phyloP scores from a whole-genome alignment of 225 moss, liverwort and hornwort genomes.

The Rhytidiadelphus loreus region DNA sequence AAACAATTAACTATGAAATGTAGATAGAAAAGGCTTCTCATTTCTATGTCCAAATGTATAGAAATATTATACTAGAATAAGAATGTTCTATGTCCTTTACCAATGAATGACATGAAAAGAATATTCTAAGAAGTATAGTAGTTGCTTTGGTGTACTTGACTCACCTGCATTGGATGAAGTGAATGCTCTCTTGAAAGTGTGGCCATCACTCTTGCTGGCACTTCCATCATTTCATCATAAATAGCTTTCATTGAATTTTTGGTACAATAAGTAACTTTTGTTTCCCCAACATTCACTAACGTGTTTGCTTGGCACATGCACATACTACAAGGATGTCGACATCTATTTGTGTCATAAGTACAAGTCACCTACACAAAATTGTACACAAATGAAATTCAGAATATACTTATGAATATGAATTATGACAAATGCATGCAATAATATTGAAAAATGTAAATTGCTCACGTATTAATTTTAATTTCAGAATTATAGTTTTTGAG shows the following conservation, averaged over 20 bases:
- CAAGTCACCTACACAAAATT: not conserved
- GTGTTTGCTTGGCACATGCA: not conserved
- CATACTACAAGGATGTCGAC: not conserved
- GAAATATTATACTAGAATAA: too few species aligned
- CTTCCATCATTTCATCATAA: not conserved
- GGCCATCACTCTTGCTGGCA: not conserved
- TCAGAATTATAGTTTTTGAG: too few species aligned
- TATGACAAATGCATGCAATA: too few species aligned
- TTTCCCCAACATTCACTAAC: not conserved
- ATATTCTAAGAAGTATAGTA: too few species aligned
- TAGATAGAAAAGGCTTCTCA: too few species aligned
- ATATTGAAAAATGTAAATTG: too few species aligned
- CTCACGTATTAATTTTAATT: too few species aligned
- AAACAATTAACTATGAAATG: too few species aligned
- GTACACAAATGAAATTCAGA: too few species aligned
- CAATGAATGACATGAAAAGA: too few species aligned
- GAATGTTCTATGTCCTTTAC: too few species aligned
- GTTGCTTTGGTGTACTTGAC: accelerated
- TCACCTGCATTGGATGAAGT: not conserved
- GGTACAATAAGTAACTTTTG: not conserved
- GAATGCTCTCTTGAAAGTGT: not conserved
- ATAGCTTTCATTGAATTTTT: not conserved
- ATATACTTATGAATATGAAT: accelerated
- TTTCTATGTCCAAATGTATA: too few species aligned
- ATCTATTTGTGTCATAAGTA: not conserved